Evolutionary conservation across 169 alveolate species (phyloP), one percentile per base, ranked within the genome.

Genomic region (Plasmodium gonderi): DNA sequence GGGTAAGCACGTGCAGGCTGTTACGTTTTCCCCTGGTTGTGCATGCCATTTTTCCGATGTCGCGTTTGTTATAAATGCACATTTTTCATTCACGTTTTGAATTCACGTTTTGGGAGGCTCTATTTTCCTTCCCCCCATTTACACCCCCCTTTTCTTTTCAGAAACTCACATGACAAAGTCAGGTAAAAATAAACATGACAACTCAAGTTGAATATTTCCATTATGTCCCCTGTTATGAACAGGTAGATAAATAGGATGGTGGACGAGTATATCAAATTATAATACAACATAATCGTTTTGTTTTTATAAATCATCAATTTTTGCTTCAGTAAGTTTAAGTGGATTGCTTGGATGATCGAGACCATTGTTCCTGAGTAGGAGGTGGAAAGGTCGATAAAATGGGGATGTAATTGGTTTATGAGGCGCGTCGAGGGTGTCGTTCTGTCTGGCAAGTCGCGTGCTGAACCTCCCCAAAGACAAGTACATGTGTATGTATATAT

Each of bases 281-380:
- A 83, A 12, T 49, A 51, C 29, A 83, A 60, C 85, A 83, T 31
- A 9, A 49, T 42, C 78, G 40, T 83, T 38, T 83, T 83, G 54
- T 83, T 45, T 36, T 72, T 51, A 38, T 72, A 83, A 49, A 83
- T 47, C 31, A 72, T 68, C 14, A 83, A 45, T 72, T 83, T 83
- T 26, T 68, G 38, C 77, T 83, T 83, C 8, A 72, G 64, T 47
- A 83, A 60, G 36, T 83, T 83, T 0, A 83, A 33, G 75, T 83
- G 92, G 12, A 72, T 68, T 12, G 92, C 92, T 36, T 83, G 92
- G 7, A 69, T 44, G 51, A 83, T 51, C 17, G 92, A 83, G 77
- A 72, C 92, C n/a, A 60, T 83, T 20, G 60, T 49, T 4, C 92
- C 92, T 83, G 49, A n/a, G 3, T 17, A 40, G 31, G 77, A 38